A percentile compares a stretch with the other conserved stretches of the same genome.
Conservation (phyloP, 306 rosid species). For the Quillaja saponaria region DNA sequence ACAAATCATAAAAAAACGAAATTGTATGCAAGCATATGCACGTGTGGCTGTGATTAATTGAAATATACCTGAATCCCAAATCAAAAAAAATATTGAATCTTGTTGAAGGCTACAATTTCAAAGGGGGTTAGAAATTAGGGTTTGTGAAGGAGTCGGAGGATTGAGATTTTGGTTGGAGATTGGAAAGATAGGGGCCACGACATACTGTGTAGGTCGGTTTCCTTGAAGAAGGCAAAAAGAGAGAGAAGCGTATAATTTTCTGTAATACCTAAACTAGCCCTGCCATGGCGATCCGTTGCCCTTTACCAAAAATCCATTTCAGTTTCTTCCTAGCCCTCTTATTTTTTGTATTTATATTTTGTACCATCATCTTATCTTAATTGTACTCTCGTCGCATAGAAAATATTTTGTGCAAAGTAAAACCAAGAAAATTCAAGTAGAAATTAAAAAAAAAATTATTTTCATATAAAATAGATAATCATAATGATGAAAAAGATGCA, state of each 20-base stretch:
- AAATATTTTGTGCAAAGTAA: too few relatives aligned
- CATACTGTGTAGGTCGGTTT: conserved; percentile 22
- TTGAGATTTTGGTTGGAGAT: not conserved
- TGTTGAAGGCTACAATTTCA: not conserved
- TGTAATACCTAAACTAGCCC: conserved; percentile 29
- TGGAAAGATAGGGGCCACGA: not conserved
- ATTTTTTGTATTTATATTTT: too few relatives aligned
- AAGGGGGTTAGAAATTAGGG: not conserved
- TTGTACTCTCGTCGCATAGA: too few relatives aligned
- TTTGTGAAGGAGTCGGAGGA: not conserved
- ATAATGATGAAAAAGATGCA: too few relatives aligned
- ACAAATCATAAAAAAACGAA: not conserved
- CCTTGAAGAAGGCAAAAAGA: conserved; percentile 23
- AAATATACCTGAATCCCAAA: not conserved
- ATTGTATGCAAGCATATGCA: not conserved
- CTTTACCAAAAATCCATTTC: too few relatives aligned
- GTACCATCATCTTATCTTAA: too few relatives aligned
- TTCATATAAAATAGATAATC: too few relatives aligned
- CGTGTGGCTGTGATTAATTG: not conserved
- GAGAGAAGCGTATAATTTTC: not conserved
- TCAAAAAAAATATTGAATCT: not conserved
- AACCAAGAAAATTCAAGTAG: too few relatives aligned
- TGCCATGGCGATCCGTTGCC: too few relatives aligned
- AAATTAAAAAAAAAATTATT: too few relatives aligned
- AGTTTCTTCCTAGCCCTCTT: too few relatives aligned